Evolutionary conservation across 306 rosid genomes (phyloP), one percentile per base, ranked within the genome.

Genomic region (Myrica gale): DNA sequence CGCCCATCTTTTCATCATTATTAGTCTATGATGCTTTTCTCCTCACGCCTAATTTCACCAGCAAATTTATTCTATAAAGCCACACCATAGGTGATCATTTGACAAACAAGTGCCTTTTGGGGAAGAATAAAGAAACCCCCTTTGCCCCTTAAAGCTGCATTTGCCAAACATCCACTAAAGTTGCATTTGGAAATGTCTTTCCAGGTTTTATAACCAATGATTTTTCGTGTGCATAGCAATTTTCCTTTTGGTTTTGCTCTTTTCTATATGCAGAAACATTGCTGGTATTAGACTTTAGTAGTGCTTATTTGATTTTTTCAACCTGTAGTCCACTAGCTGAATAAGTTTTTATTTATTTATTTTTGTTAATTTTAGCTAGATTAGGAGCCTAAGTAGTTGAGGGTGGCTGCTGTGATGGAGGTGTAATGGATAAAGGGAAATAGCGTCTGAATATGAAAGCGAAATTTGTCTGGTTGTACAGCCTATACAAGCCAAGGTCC

Each of bases 41-140:
- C 58, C 84, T 76, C 93, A 87, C 87, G 88, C 89, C 88, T 82
- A 78, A 56, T 80, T 66, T 66, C 52, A 69, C 32, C 78, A 78
- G 80, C 73, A 12, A 79, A 81, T 48, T 77, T 78, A 68, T 68
- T 72, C 88, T 74, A 51, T 81, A 48, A 5, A 45, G 65, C 58
- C 87, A 81, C 89, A 89, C 91, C 37, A 2, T 26, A 79, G 85
- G 76, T 52, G 77, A 53, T 89, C 87, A 83, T 87, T 87, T 82
- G 82, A 79, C 82, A 55, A 47, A 60, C 62, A 16, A 6, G 46
- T 71, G 7, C 7, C 13, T 53, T 52, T 79, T 76, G 76, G 66
- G 71, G 70, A 68, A n/a, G 13, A n/a, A 43, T 32, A 39, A 63
- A 63, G 41, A 37, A 63, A 16, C 6, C 50, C n/a, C 6, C 26